Base-by-base conservation (phyloP, 2,329 filamentous ascomycete genomes). In the Fusarium abutilonis region DNA sequence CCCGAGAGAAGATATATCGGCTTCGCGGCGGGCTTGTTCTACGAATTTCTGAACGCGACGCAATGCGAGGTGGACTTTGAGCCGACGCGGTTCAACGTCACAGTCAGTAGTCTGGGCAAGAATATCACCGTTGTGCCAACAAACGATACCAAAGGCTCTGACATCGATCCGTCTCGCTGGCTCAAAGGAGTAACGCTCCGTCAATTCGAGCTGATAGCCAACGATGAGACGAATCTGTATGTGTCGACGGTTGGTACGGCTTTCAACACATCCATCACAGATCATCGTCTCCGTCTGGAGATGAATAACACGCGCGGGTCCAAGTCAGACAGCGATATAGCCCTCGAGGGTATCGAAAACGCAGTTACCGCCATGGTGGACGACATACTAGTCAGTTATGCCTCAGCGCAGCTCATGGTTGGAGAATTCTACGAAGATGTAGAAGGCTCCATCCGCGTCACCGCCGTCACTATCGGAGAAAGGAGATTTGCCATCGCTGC, bases 201-300 rank as follows among this genome's bases (percentile, higher is more conserved):
- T 4, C 70, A 76, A 38, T 73, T 76, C 39, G 70, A 75, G 51
- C 58, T 73, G n/a, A 70, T 76, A 17, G 71, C 75, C 6, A 76
- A 76, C 43, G 74, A 75, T 52, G 64, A 75, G 52, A 77, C 72
- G 3, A 78, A 73, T 36, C 42, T 77, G 2, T 75, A 76, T 59
- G 70, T 73, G 17, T 77, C 75, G 0, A 67, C 74, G 0, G 68
- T 77, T 2, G 75, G 75, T 15, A 64, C 74, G 39, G 70, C 75
- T 2, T 64, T 78, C 38, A 73, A 75, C 29, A 62, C 70, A 9
- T 75, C 71, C 51, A 73, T 76, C 36, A 49, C 57, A 1, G 56
- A 63, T 9, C 31, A 55, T 21, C 51, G 44, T 31, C 34, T 61
- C 9, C 50, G 41, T n/a, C 29, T 50, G 3, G 45, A 60, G 39